A percentile compares a stretch with the other conserved stretches of the same genome.
Conservation (phyloP, 192 early-diverging fungal species). For the Gonapodya prolifera region DNA sequence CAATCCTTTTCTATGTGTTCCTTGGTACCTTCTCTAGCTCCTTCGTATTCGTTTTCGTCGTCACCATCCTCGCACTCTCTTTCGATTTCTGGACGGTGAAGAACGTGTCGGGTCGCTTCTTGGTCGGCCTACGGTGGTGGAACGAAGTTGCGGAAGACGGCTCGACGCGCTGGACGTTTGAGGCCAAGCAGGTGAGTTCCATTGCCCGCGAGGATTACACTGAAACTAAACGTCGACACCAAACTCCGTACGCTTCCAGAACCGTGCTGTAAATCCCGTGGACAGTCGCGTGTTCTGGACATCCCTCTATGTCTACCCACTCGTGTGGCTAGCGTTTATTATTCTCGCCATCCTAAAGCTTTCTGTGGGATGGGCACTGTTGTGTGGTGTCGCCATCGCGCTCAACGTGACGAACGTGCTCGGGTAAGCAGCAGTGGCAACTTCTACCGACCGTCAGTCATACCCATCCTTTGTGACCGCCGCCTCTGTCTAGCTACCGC, state of each 20-base stretch:
- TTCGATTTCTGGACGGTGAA: slow-evolving; percentile 99
- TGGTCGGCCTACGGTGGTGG: slow-evolving; percentile 99
- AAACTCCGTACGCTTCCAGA: slow-evolving; percentile 28
- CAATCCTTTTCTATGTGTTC: slow-evolving; percentile 76
- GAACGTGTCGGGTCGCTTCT: slow-evolving; percentile 88
- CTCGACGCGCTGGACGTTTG: slow-evolving; percentile 91
- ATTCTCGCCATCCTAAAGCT: slow-evolving; percentile 63
- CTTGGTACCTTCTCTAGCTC: slow-evolving; percentile 68
- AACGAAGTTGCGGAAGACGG: slow-evolving; percentile 96
- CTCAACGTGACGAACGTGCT: slow-evolving; percentile 85
- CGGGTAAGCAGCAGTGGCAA: too few relatives aligned
- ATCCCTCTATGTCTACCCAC: slow-evolving; percentile 72
- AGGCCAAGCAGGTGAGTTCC: slow-evolving; percentile 63
- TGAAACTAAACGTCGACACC: not conserved
- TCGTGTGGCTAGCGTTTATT: slow-evolving; percentile 69
- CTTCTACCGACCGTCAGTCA: too few relatives aligned
- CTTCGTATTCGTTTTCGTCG: slow-evolving; percentile 83
- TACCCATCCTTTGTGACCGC: too few relatives aligned
- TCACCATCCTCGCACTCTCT: slow-evolving; percentile 78
- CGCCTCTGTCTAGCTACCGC: too few relatives aligned
- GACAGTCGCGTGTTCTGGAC: slow-evolving; percentile 93
- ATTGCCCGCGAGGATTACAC: not conserved
- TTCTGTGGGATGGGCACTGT: slow-evolving; percentile 68
- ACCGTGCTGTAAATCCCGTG: slow-evolving; percentile 58
- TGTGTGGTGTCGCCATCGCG: slow-evolving; percentile 71